Evolutionary conservation across 306 rosid species (phyloP).

Genomic region (Vigna trinervia): DNA sequence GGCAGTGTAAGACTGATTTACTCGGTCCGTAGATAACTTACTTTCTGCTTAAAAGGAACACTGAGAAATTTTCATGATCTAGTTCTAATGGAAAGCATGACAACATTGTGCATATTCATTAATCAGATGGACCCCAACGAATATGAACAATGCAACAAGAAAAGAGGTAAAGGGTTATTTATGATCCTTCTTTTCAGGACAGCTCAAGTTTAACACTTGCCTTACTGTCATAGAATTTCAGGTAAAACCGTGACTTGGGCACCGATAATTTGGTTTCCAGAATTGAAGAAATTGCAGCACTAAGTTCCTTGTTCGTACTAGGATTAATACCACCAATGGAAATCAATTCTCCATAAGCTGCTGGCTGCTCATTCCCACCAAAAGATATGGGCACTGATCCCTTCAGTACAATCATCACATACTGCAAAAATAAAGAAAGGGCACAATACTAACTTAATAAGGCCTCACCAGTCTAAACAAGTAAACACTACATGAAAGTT

Average conservation of each 20-base stretch:
- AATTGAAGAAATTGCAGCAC: slow-evolving; percentile 80
- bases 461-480: slow-evolving; percentile 17
- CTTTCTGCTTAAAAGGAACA: not conserved
- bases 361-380: slow-evolving; percentile 90
- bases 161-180: slow-evolving; percentile 42
- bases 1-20: no score
- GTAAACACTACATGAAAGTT: not conserved
- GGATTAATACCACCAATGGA: slow-evolving; percentile 92
- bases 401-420: slow-evolving; percentile 94
- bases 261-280: slow-evolving; percentile 89
- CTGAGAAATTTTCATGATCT: slow-evolving; percentile 74
- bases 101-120: slow-evolving; percentile 91
- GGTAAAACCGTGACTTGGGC: slow-evolving; percentile 80
- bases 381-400: slow-evolving; percentile 92
- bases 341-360: slow-evolving; percentile 94
- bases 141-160: slow-evolving; percentile 63
- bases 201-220: slow-evolving; percentile 58
- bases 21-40: no score
- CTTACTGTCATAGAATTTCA: slow-evolving; percentile 87
- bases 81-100: slow-evolving; percentile 75
- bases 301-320: slow-evolving; percentile 84
- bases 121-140: slow-evolving; percentile 43
- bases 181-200: slow-evolving; percentile 43
- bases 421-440: slow-evolving; percentile 56
- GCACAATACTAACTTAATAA: not conserved